Percentiles rank a stretch among this genome's conserved stretches.
phyloP scores from a whole-genome alignment of 2,329 filamentous ascomycete species.

The Emergomyces orientalis region DNA sequence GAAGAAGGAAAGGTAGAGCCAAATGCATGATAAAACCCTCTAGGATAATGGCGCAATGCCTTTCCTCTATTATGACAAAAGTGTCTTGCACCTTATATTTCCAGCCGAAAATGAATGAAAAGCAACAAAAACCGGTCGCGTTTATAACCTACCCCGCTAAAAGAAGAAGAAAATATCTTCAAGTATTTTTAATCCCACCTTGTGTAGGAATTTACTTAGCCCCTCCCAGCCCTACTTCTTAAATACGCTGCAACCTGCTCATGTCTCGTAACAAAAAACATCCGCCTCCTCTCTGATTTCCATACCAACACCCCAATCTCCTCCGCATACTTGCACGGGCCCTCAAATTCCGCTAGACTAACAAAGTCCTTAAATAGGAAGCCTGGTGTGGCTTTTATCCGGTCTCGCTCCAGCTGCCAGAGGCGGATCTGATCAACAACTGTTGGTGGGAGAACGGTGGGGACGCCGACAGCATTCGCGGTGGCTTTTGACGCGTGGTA shows the following conservation, averaged over 20 bases:
- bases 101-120: neutral
- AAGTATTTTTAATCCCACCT: neutral
- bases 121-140: neutral
- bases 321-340: conserved; percentile 57
- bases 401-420: conserved; percentile 95
- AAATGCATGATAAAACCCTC: neutral
- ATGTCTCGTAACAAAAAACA: conserved; percentile 86
- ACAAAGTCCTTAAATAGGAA: conserved; percentile 88
- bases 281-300: conserved; percentile 67
- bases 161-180: neutral
- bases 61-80: neutral
- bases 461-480: conserved; percentile 32
- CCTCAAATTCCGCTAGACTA: conserved; percentile 53
- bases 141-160: neutral
- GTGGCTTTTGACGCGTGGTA: conserved; percentile 34
- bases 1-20: neutral
- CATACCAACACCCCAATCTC: conserved; percentile 85
- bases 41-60: neutral
- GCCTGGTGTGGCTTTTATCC: conserved; percentile 74
- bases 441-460: conserved; percentile 70
- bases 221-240: conserved; percentile 51
- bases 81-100: neutral
- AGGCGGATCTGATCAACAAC: conserved; percentile 95
- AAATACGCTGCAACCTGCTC: conserved; percentile 82
- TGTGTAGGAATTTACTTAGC: conserved; percentile 10